Percentiles rank a stretch among this genome's conserved stretches.
phyloP scores from a whole-genome alignment of 108 stramenopile species.

The Conticribra guillardii region DNA sequence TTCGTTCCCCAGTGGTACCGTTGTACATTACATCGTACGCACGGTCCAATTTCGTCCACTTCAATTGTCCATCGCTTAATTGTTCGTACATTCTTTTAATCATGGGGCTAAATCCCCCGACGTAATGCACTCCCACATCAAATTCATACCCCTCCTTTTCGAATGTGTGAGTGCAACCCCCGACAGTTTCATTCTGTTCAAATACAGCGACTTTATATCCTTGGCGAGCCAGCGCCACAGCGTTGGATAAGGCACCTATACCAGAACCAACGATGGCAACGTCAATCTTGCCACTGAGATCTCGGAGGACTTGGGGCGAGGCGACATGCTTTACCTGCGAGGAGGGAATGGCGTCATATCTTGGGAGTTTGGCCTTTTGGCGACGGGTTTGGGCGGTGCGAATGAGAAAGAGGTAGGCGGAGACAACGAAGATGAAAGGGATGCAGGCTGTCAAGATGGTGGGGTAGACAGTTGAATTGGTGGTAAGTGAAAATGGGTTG shows the following conservation, averaged over 20 bases:
- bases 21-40: conserved; percentile 55
- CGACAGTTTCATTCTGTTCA: conserved; percentile 55
- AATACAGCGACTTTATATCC: conserved; percentile 57
- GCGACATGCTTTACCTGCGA: conserved; percentile 24
- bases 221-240: conserved; percentile 32
- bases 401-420: conserved; percentile 30
- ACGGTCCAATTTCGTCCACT: conserved; percentile 45
- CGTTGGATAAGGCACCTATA: conserved; percentile 51
- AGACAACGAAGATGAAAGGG: conserved; percentile 21
- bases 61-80: conserved; percentile 42
- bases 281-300: conserved; percentile 45
- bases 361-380: conserved; percentile 13
- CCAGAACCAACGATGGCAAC: conserved; percentile 53
- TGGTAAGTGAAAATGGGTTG: neutral
- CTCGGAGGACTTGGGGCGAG: conserved; percentile 6
- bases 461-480: neutral
- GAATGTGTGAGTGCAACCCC: conserved; percentile 58
- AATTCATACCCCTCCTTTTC: conserved; percentile 47
- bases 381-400: conserved; percentile 5
- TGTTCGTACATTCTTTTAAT: conserved; percentile 26
- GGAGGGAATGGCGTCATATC: conserved; percentile 23
- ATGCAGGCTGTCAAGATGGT: conserved; percentile 4
- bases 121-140: conserved; percentile 60
- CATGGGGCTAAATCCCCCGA: conserved; percentile 15
- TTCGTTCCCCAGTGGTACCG: conserved; percentile 31